Evolutionary conservation across 106 monocot genomes (phyloP).

Genomic region (Acorus calamus): DNA sequence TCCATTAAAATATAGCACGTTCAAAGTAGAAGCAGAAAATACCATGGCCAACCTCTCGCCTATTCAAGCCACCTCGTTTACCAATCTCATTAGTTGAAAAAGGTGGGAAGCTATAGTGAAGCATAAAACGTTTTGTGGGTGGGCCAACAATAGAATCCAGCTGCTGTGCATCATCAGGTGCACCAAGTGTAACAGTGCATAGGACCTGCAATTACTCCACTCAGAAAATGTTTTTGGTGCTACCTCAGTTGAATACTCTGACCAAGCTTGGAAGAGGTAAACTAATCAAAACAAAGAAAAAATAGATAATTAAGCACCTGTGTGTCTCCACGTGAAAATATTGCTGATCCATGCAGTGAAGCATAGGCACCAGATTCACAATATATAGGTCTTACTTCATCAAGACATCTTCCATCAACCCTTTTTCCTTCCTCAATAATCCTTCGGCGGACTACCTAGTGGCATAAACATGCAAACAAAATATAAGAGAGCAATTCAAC

Average conservation of each 20-base stretch:
- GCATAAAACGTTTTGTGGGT: constrained; percentile 92
- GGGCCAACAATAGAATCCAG: constrained; percentile 95
- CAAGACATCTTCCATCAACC: constrained; percentile 89
- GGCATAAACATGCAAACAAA: background rate
- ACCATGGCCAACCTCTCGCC: constrained; percentile 99
- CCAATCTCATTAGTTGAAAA: constrained; percentile 96
- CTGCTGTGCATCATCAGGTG: constrained; percentile 87
- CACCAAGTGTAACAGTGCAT: constrained; percentile 94
- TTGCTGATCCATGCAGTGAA: constrained; percentile 82
- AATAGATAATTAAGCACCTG: constrained; percentile 31
- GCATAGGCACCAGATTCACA: constrained; percentile 77
- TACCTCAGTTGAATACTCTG: background rate
- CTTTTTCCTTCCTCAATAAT: constrained; percentile 82
- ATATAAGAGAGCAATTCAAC: too few relatives aligned
- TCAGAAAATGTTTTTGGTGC: too few relatives aligned
- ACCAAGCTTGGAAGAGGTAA: constrained; percentile 2
- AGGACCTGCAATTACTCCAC: constrained; percentile 42
- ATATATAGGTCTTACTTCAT: constrained; percentile 86
- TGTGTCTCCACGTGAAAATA: constrained; percentile 91
- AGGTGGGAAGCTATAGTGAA: constrained; percentile 93
- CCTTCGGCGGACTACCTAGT: constrained; percentile 75
- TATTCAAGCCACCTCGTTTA: constrained; percentile 75
- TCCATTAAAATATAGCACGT: too few relatives aligned
- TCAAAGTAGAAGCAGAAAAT: constrained; percentile 8
- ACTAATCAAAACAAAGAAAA: background rate